Evolutionary conservation across 2,329 filamentous ascomycete genomes (phyloP).

Genomic region (Pseudogymnoascus sp.): DNA sequence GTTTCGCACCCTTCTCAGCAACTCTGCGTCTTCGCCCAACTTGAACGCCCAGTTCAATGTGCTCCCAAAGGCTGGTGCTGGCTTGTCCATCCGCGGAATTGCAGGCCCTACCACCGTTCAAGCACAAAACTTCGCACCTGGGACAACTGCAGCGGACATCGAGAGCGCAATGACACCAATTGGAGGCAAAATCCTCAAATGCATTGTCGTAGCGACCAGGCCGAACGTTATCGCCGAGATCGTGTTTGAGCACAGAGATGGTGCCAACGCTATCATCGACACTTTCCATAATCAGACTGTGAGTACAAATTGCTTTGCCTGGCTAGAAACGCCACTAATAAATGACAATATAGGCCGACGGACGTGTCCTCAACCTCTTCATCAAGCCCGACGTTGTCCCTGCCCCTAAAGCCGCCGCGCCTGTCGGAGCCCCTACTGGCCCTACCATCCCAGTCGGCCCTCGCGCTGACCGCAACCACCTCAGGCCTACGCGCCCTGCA

Average conservation of each 20-base stretch:
- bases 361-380: slow-evolving; percentile 64
- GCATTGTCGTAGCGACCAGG: slow-evolving; percentile 55
- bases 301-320: slow-evolving; percentile 25
- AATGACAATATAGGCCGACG: slow-evolving; percentile 51
- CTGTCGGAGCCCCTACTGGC: slow-evolving; percentile 11
- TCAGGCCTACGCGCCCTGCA: slow-evolving; percentile 17
- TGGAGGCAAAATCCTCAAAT: slow-evolving; percentile 60
- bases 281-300: slow-evolving; percentile 75
- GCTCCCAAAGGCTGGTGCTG: slow-evolving; percentile 31
- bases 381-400: slow-evolving; percentile 43
- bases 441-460: slow-evolving; percentile 23
- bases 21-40: slow-evolving; percentile 25
- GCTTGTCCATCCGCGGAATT: slow-evolving; percentile 64
- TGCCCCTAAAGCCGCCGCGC: slow-evolving; percentile 4
- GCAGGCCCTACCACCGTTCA: slow-evolving; percentile 64
- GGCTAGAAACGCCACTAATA: slow-evolving; percentile 16
- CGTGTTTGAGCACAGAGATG: slow-evolving; percentile 61
- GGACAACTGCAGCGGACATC: slow-evolving; percentile 74
- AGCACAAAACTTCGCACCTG: slow-evolving; percentile 73
- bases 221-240: slow-evolving; percentile 74
- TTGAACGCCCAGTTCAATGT: slow-evolving; percentile 28
- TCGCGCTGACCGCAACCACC: slow-evolving; percentile 19
- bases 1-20: slow-evolving; percentile 21
- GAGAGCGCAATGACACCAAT: slow-evolving; percentile 71
- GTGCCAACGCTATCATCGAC: slow-evolving; percentile 64